A percentile compares a stretch with the other conserved stretches of the same genome.
Evolutionary conservation across 2,329 filamentous ascomycete species (phyloP).

Genomic region (Venturia aucupariae): DNA sequence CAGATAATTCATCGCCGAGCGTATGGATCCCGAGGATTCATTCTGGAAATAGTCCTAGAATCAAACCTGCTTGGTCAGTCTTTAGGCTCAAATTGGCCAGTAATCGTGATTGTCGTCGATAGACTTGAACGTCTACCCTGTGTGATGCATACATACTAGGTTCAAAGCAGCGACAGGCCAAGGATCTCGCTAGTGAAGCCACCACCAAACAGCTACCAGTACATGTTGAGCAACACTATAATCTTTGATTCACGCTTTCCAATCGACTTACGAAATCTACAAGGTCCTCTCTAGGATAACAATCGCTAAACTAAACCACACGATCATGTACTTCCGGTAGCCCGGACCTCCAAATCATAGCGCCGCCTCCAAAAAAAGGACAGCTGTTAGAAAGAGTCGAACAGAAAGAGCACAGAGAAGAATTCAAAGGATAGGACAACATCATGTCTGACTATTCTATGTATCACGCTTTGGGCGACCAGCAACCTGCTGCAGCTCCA

Average conservation of each 20-base stretch:
- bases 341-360: neutral
- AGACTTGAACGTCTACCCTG: no score
- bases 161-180: no score
- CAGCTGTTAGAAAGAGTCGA: conserved; percentile 1
- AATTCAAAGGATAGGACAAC: neutral
- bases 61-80: no score
- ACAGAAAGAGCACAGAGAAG: neutral
- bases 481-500: conserved; percentile 14
- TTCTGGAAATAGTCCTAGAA: no score
- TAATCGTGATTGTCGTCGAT: no score
- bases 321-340: neutral
- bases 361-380: neutral
- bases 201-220: conserved; percentile 1
- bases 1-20: no score
- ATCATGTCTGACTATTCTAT: conserved; percentile 29
- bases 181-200: neutral
- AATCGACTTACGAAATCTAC: neutral
- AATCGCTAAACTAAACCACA: neutral
- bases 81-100: no score
- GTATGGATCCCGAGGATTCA: no score
- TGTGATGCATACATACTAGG: no score
- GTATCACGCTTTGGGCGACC: conserved; percentile 29
- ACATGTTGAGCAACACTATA: neutral
- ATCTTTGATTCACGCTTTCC: neutral
- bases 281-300: neutral